Base-by-base conservation (phyloP, 176 grass and related monocot species). In the Cymbopogon citratus region DNA sequence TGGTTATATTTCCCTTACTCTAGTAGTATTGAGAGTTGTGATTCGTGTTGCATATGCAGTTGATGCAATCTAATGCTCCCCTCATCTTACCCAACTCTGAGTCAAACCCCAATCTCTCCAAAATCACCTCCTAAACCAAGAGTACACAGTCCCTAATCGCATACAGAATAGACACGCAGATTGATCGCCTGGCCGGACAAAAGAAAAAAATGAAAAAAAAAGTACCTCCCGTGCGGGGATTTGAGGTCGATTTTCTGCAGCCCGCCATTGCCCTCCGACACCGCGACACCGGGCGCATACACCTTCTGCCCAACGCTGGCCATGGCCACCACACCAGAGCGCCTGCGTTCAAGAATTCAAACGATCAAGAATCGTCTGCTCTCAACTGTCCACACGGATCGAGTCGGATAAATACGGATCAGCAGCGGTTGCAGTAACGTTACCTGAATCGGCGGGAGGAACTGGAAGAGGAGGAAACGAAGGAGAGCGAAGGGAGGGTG, bases 231-330 rank as follows among this genome's bases (percentile, higher is more conserved):
- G 36, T 80, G 49, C 28, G 88, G 76, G 31, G 95, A 93, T 52
- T 88, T 92, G 81, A 98, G 90, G 66, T 77, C 70, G 76, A 98
- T 80, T 82, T 91, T 98, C 0, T 76, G 85, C 4, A 98, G 89
- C 68, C 90, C 95, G 0, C 95, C 92, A 80, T 93, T 93, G 67
- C 92, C 95, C 82, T 95, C 84, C 10, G 92, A 91, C 33, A 98
- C 64, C 34, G 85, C 69, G 24, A 94, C 84, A 16, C 95, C 95
- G 24, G 85, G 85, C 12, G 92, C 86, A 38, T 78, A 91, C 52
- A 83, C 87, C 79, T 84, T 91, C 80, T 91, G 92, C 63, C 89
- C 92, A 40, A 83, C 79, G 71, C 82, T 91, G 28, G 90, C 88
- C 76, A 84, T 83, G 73, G 87, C 73, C 10, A 81, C 84, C 44